Evolutionary conservation across 2,329 filamentous ascomycete species (phyloP), one percentile per base, ranked within the genome.

Genomic region (Fusarium chaquense): DNA sequence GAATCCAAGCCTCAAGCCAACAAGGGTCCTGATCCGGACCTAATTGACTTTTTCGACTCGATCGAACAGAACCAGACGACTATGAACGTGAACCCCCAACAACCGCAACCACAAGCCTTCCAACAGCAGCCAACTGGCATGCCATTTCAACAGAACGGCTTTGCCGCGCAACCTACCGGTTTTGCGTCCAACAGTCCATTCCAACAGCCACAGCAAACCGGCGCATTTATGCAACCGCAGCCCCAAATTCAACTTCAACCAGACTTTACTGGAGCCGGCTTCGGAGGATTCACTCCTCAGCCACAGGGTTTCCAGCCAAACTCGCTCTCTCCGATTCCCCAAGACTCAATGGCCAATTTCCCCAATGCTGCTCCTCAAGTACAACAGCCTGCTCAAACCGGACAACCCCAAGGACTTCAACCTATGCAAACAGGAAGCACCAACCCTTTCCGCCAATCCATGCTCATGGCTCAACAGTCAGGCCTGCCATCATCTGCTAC

Each of bases 11-110:
- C 85, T 10, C 82, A 81, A 69, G 79, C 81, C 5, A 78, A 81
- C 36, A 93, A 91, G 79, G 89, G 87, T 3, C 89, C 90, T 30
- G 90, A 87, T 72, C 89, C 90, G 30, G 92, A 97, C 82, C 84
- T 97, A 65, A 98, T 97, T 76, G 96, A 95, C 82, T 98, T 97
- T 81, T 97, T 97, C 78, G 95, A 91, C 76, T 94, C 93, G 8
- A 97, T 97, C 75, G 94, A 98, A 76, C 90, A 93, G 76, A 94
- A 94, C 69, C 93, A 96, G 78, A 92, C 92, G 53, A 84, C 90
- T 2, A 87, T 93, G 85, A 84, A 86, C 68, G 75, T 83, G 20
- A 79, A 80, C 40, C 67, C 79, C 2, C 78, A 77, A 38, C 76
- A 77, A 38, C 76, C 74, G 3, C 78, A 77, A 38, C 77, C 74